A percentile compares a stretch with the other conserved stretches of the same genome.
phyloP scores from a whole-genome alignment of 768 basidiomycete species.

The Lactarius sp. region DNA sequence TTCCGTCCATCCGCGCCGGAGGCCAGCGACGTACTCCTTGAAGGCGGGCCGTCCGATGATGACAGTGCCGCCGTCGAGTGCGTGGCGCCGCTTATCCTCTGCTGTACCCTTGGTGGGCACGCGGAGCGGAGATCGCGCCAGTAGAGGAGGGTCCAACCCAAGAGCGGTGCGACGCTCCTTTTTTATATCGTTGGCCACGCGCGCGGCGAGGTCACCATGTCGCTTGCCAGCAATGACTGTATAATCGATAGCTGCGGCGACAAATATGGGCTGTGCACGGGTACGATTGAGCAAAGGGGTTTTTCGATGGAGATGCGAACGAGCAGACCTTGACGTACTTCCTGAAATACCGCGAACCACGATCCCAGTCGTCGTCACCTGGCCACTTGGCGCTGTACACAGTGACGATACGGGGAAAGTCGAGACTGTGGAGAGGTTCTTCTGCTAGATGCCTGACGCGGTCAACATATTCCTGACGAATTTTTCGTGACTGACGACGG shows the following conservation, averaged over 20 bases:
- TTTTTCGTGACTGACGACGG: constrained; percentile 69
- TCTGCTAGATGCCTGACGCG: constrained; percentile 76
- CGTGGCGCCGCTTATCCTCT: constrained; percentile 48
- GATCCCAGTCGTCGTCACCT: constrained; percentile 88
- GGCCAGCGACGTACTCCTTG: constrained; percentile 92
- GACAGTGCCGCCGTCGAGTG: constrained; percentile 78
- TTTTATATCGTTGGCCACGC: constrained; percentile 69
- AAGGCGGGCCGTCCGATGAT: constrained; percentile 85
- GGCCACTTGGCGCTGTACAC: constrained; percentile 92
- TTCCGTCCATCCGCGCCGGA: constrained; percentile 80
- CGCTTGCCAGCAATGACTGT: constrained; percentile 74
- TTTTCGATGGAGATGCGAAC: constrained; percentile 1
- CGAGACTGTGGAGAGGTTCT: constrained; percentile 57
- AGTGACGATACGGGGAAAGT: constrained; percentile 68
- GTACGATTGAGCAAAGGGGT: constrained; percentile 18
- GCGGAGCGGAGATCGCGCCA: constrained; percentile 34
- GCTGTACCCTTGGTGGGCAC: constrained; percentile 52
- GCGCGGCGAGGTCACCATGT: constrained; percentile 80
- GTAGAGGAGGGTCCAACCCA: constrained; percentile 53
- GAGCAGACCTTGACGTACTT: constrained; percentile 90
- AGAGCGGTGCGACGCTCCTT: constrained; percentile 60
- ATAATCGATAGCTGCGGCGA: constrained; percentile 93
- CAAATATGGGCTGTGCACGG: constrained; percentile 71
- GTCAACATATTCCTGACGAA: constrained; percentile 73
- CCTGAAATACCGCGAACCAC: constrained; percentile 83